Conservation (phyloP, 179 eudicot genomes). For the Gypsophila paniculata region DNA sequence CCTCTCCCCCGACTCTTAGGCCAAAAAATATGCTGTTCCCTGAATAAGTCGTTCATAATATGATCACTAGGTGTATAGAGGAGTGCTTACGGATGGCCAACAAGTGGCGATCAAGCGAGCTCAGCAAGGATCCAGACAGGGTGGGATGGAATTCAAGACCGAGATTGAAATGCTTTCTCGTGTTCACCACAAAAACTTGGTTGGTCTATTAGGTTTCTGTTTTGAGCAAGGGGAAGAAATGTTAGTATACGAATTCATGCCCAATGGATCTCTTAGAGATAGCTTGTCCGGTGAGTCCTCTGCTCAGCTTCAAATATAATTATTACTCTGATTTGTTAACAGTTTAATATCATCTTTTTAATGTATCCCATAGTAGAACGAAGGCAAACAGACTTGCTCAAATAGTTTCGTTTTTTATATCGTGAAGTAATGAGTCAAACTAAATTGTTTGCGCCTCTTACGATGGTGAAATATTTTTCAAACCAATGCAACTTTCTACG, state of each 20-base stretch:
- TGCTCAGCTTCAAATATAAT: not conserved
- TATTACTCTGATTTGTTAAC: not conserved
- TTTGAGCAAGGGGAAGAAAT: conserved; percentile 82
- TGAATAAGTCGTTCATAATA: not conserved
- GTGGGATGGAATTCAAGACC: conserved; percentile 83
- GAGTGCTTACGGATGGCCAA: conserved; percentile 56
- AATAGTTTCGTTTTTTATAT: not conserved
- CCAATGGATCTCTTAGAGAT: conserved; percentile 78
- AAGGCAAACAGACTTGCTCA: not conserved
- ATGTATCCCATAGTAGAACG: not conserved
- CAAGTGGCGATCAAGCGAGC: conserved; percentile 76
- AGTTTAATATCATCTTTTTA: too few relatives aligned
- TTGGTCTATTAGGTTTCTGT: conserved; percentile 78
- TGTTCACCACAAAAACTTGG: conserved; percentile 90
- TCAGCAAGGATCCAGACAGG: conserved; percentile 80
- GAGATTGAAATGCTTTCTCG: conserved; percentile 93
- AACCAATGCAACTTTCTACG: not conserved
- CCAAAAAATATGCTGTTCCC: not conserved
- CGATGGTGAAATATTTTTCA: not conserved
- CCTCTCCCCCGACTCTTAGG: not conserved
- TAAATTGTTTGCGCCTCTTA: not conserved
- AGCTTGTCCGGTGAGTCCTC: conserved; percentile 56
- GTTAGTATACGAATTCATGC: conserved; percentile 76
- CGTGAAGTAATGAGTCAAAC: too few relatives aligned
- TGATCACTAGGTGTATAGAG: conserved; percentile 63